Evolutionary conservation across 108 stramenopile genomes (phyloP), one percentile per base, ranked within the genome.

Genomic region (Chaetoceros tenuissimus): DNA sequence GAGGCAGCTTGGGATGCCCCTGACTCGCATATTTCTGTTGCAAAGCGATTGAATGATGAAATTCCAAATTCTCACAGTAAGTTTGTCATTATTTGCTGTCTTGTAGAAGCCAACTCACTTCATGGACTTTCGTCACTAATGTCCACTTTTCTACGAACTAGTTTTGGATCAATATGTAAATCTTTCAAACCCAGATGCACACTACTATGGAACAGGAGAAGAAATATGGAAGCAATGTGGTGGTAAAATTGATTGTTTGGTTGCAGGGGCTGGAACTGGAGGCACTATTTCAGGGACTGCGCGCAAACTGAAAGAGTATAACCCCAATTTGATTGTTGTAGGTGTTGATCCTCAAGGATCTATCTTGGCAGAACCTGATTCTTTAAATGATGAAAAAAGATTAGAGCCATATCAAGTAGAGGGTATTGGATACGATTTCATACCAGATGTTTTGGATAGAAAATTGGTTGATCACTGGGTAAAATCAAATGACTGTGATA

Each of bases 361-460:
- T n/a, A 73, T 85, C 23, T 52, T 94, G 49, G 89, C 93, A 20
- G 30, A 74, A 51, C 95, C 93, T 0, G 92, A 89, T n/a, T 19
- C 24, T 51, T 55, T 96, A 53, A 96, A 96, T 70, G 89, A 92
- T 56, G 66, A 67, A 17, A 73, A 82, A 16, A 55, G 85, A 7
- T 75, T 92, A 29, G 57, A 60, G 30, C 26, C 84, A 1, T 96
- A 94, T 60, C 75, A 85, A 46, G 93, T 94, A 24, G 96, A 96
- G 64, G 96, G 96, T 16, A 95, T 94, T 51, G 94, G 96, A 10
- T 96, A 96, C 61, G 96, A 96, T 62, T 96, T 96, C 60, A 85
- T 96, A 24, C 96, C 96, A 0, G 71, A 74, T 2, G 96, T 96
- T 2, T 72, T 94, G 45, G 83, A 96, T 69, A 76, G 96, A 16